Evolutionary conservation across 805 yeast genomes (phyloP).

Genomic region (Metschnikowia colocasiae): DNA sequence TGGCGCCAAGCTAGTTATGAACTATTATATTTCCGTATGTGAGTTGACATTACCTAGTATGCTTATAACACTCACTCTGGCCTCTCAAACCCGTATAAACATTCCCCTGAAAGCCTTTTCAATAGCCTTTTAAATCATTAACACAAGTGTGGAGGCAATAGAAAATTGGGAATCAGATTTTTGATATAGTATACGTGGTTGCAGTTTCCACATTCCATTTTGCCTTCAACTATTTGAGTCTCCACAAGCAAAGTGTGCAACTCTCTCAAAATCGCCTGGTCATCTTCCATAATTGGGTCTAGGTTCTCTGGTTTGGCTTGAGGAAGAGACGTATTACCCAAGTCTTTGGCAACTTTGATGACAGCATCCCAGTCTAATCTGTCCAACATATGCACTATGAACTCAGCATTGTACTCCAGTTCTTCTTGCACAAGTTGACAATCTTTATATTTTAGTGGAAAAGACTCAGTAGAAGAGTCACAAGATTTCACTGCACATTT

Average conservation of each 20-base stretch:
- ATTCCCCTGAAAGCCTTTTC: too few species aligned
- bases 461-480: constrained; percentile 66
- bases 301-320: constrained; percentile 54
- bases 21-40: background rate
- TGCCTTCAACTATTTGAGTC: constrained; percentile 83
- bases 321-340: constrained; percentile 32
- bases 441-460: constrained; percentile 69
- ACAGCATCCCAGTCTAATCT: constrained; percentile 89
- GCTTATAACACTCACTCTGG: background rate
- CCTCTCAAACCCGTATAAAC: background rate
- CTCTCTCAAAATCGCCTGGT: constrained; percentile 59
- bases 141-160: constrained; percentile 92
- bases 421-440: constrained; percentile 74
- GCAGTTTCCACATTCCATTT: constrained; percentile 84
- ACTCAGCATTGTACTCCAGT: constrained; percentile 78
- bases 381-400: constrained; percentile 69
- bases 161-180: constrained; percentile 89
- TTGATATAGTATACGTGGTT: constrained; percentile 85
- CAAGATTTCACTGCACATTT: constrained; percentile 87
- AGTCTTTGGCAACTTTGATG: constrained; percentile 69
- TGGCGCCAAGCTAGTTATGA: background rate
- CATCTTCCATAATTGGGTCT: constrained; percentile 51
- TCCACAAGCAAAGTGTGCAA: constrained; percentile 77
- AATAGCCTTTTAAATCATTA: background rate
- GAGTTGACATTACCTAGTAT: background rate